These are phyloP conservation scores for Beauveria sp. DNA, from an alignment of 2,329 filamentous ascomycete species.

Conservation along the genomic window DNA sequence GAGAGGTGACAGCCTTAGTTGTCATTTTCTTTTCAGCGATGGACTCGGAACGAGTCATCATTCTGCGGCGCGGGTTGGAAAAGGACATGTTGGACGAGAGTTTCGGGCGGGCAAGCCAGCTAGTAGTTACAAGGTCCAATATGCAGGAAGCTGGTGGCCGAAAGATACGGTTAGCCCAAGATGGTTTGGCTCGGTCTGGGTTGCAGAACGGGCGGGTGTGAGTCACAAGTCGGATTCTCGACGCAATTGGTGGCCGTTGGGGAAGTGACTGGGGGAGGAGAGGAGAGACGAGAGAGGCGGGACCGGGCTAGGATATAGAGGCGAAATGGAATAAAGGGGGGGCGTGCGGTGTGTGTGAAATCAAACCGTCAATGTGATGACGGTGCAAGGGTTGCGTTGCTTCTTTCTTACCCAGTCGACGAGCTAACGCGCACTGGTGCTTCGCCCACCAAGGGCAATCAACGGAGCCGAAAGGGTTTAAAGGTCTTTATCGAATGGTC, in stretches of 20 bases:
- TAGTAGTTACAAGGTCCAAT: conserved; percentile 20
- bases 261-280: conserved; percentile 8
- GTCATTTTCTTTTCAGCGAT: conserved; percentile 34
- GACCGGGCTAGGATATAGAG: neutral
- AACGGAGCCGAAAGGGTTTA: neutral
- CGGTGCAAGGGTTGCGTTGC: neutral
- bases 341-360: neutral
- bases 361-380: neutral
- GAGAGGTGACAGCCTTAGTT: conserved; percentile 48
- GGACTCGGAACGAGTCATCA: conserved; percentile 36
- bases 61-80: conserved; percentile 31
- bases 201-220: conserved; percentile 19
- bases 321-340: conserved; percentile 6
- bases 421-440: conserved; percentile 4
- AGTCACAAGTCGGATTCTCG: conserved; percentile 25
- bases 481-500: neutral
- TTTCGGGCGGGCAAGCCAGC: conserved; percentile 21
- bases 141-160: conserved; percentile 22
- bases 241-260: conserved; percentile 16
- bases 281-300: neutral
- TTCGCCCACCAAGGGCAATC: neutral
- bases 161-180: conserved; percentile 8
- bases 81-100: conserved; percentile 38
- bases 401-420: conserved; percentile 8
- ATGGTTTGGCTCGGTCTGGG: conserved; percentile 15